Base-by-base conservation (phyloP, 2,329 filamentous ascomycete species). In the Nemania diffusa region DNA sequence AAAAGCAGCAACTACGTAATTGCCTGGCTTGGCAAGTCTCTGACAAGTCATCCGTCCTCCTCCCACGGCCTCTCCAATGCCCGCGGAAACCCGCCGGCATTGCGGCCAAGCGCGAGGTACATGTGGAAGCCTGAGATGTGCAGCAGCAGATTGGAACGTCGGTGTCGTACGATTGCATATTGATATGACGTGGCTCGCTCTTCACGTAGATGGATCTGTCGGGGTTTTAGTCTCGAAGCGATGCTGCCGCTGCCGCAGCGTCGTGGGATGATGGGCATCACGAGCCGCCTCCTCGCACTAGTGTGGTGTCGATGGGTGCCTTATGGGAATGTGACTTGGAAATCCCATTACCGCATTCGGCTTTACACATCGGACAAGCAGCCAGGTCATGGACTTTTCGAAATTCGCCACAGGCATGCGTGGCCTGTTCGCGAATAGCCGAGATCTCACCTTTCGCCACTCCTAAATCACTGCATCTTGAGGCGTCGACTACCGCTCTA, bases 141-240 rank as follows among this genome's bases (percentile, higher is more conserved):
- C 50, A 50, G 57, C 40, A 20, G n/a, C 17, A 62, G 48, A 22
- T 22, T 42, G 29, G 24, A 22, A 67, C 27, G 37, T 20, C 29
- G 15, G 15, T 24, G 57, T 68, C 64, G 62, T 68, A 67, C 58
- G 67, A 68, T 64, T 34, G 20, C 20, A 48, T 34, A 20, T 15
- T 37, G 57, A 29, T 67, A 67, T 66, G 67, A 66, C 63, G 67
- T 68, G 64, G 57, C 48, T 64, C 56, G 37, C 40, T 34, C 48
- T 17, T 34, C 20, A 51, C 57, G 26, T 63, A 60, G 29, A 55
- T 37, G 27, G 56, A 27, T 56, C 27, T n/a, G 24, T 29, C 24
- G 27, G 42, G 7, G 13, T 48, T 50, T 40, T 40, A 53, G 53
- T 48, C 58, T 53, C 44, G 57, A 63, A 34, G 42, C n/a, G 51